Evolutionary conservation across 169 alveolate species (phyloP).

Genomic region (Theileria annulata): DNA sequence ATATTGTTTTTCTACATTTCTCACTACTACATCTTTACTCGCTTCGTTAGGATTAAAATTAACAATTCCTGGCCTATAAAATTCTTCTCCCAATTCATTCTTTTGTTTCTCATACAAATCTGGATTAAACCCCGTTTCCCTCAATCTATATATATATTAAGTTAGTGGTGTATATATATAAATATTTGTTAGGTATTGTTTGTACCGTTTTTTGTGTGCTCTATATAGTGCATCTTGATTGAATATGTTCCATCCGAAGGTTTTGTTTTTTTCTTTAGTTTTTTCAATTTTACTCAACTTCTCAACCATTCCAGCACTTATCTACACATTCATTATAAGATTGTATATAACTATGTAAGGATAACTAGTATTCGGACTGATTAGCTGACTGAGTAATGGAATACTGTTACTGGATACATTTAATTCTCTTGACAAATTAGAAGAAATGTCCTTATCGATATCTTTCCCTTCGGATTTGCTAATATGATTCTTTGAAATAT

Average conservation of each 20-base stretch:
- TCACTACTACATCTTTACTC: conserved; percentile 54
- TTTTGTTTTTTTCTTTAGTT: conserved; percentile 60
- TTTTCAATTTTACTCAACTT: conserved; percentile 21
- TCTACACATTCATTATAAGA: conserved; percentile 16
- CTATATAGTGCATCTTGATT: conserved; percentile 87
- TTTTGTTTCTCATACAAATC: conserved; percentile 69
- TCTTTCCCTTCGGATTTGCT: conserved; percentile 15
- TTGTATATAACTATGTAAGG: neutral
- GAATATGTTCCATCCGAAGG: conserved; percentile 88
- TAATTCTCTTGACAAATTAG: neutral
- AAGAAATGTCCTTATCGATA: neutral
- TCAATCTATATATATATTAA: conserved; percentile 21
- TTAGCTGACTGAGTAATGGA: no score
- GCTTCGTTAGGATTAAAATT: conserved; percentile 60
- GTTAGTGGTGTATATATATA: neutral
- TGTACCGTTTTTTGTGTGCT: conserved; percentile 86
- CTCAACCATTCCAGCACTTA: conserved; percentile 59
- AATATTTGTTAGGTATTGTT: neutral
- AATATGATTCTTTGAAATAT: neutral
- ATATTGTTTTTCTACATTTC: conserved; percentile 60
- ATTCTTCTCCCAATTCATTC: conserved; percentile 72
- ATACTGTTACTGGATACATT: conserved; percentile 9
- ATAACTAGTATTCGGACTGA: no score
- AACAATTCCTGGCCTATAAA: conserved; percentile 66
- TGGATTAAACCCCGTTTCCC: conserved; percentile 53